These are phyloP conservation scores for Penicillium brevicompactum DNA, from an alignment of 2,329 filamentous ascomycete species.

Conservation along the genomic window DNA sequence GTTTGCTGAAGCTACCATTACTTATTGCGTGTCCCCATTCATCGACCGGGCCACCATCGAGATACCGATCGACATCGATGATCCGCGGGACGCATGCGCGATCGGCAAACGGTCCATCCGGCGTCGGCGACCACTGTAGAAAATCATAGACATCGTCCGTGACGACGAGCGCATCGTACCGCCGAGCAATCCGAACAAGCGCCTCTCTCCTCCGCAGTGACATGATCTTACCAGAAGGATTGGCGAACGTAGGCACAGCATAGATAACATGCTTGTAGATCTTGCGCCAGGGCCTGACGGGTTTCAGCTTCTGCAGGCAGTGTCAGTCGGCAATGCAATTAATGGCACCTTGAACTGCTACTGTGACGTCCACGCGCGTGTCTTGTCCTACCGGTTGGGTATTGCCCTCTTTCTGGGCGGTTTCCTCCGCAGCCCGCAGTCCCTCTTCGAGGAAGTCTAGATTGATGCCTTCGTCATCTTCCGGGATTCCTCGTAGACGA, in stretches of 20 bases:
- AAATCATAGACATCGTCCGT: conserved; percentile 95
- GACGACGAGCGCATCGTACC: conserved; percentile 79
- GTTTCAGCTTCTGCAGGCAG: conserved; percentile 56
- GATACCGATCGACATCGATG: conserved; percentile 72
- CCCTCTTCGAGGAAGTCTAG: conserved; percentile 60
- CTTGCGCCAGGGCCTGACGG: conserved; percentile 64
- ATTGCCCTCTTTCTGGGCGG: conserved; percentile 42
- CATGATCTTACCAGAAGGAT: conserved; percentile 85
- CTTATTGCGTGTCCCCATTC: conserved; percentile 79
- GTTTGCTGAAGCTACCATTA: conserved; percentile 90
- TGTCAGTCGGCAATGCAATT: conserved; percentile 2
- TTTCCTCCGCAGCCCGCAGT: conserved; percentile 53
- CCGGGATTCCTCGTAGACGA: conserved; percentile 69
- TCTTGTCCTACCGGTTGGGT: conserved; percentile 44
- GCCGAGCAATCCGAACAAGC: conserved; percentile 75
- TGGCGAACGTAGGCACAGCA: conserved; percentile 82
- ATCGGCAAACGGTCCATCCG: conserved; percentile 22
- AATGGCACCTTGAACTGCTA: conserved; percentile 5
- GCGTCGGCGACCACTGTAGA: conserved; percentile 70
- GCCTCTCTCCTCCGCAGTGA: conserved; percentile 65
- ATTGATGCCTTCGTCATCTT: conserved; percentile 78
- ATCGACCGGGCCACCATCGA: conserved; percentile 62
- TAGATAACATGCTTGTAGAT: conserved; percentile 89
- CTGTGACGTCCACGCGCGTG: not conserved
- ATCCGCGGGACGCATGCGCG: conserved; percentile 66